Conservation (phyloP, 805 yeast genomes). For the Millerozyma miso region DNA sequence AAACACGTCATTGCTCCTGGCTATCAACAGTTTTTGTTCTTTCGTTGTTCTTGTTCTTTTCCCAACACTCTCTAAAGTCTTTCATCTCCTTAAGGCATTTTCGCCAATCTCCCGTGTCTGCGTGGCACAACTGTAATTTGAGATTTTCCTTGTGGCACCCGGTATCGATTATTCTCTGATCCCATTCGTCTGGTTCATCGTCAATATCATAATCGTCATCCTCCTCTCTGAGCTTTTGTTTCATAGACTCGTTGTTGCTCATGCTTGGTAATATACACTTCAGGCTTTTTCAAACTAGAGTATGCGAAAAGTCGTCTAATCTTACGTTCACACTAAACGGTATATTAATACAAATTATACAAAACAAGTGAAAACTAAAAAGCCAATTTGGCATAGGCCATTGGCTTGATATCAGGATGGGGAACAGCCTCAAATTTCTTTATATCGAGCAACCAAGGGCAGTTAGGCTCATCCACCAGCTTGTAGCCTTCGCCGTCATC, state of each 20-base stretch:
- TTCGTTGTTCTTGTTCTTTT: conserved; percentile 46
- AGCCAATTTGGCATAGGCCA: conserved; percentile 70
- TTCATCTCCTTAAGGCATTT: conserved; percentile 43
- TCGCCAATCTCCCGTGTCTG: conserved; percentile 46
- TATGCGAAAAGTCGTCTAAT: not conserved
- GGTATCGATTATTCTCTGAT: conserved; percentile 40
- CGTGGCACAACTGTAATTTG: conserved; percentile 39
- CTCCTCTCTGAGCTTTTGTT: not conserved
- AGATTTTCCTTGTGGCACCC: conserved; percentile 42
- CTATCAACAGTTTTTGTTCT: conserved; percentile 42
- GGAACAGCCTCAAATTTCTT: conserved; percentile 74
- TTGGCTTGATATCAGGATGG: conserved; percentile 89
- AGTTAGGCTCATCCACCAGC: conserved; percentile 30
- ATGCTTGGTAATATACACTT: conserved; percentile 1
- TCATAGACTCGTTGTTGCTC: not conserved
- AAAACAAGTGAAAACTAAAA: conserved; percentile 30
- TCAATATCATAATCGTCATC: conserved; percentile 16
- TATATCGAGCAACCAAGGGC: conserved; percentile 47
- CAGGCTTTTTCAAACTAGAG: not conserved
- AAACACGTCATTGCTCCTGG: conserved; percentile 5
- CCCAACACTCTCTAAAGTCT: conserved; percentile 64
- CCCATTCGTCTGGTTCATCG: conserved; percentile 47
- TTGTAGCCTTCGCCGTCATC: conserved; percentile 42
- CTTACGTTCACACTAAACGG: not conserved
- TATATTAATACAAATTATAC: not conserved